phyloP scores from a whole-genome alignment of 1,284 basidiomycete genomes.

The Polyporus tsugae region DNA sequence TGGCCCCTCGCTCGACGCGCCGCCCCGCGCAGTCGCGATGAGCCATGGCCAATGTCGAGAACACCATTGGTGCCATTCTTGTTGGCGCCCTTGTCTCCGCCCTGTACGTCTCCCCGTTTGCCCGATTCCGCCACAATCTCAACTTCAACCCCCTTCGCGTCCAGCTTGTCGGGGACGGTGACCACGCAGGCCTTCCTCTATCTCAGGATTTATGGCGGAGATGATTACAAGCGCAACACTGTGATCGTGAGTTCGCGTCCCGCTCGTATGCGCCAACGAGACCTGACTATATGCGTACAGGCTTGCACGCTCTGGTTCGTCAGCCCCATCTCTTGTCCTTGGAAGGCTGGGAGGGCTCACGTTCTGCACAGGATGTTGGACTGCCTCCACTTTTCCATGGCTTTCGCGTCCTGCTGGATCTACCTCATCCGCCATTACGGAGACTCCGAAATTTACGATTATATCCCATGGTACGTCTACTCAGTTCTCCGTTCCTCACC shows the following conservation, averaged over 20 bases:
- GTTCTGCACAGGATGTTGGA: constrained; percentile 42
- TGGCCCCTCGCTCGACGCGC: constrained; percentile 10
- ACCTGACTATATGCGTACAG: constrained; percentile 11
- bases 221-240: constrained; percentile 30
- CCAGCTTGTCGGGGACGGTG: constrained; percentile 31
- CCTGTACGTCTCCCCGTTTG: constrained; percentile 19
- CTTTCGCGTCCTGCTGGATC: constrained; percentile 44
- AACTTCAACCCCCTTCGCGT: not conserved
- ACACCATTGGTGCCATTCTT: constrained; percentile 34
- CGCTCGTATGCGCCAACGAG: too few relatives aligned
- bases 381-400: constrained; percentile 41
- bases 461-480: constrained; percentile 39
- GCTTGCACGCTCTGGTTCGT: constrained; percentile 32
- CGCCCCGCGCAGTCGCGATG: constrained; percentile 30
- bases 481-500: not conserved
- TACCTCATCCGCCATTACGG: constrained; percentile 44
- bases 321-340: not conserved
- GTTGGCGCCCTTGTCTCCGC: constrained; percentile 32
- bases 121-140: not conserved
- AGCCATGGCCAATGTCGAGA: constrained; percentile 28
- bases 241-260: constrained; percentile 24
- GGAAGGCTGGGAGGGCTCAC: not conserved
- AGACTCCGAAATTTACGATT: constrained; percentile 32
- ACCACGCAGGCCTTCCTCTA: constrained; percentile 32
- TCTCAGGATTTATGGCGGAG: constrained; percentile 28